phyloP scores from a whole-genome alignment of 1,284 basidiomycete genomes.

The Rugosomyces carneus region DNA sequence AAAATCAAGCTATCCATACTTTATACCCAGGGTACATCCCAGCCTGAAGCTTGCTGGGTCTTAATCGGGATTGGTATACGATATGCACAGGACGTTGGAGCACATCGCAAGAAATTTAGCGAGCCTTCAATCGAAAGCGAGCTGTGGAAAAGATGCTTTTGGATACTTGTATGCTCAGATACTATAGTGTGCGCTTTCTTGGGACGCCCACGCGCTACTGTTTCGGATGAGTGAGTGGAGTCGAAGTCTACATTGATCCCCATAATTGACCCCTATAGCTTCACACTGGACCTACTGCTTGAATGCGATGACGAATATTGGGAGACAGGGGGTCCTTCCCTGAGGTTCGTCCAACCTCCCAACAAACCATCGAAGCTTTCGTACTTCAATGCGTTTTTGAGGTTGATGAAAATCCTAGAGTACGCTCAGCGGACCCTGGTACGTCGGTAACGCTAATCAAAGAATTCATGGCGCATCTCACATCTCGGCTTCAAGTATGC shows the following conservation, averaged over 20 bases:
- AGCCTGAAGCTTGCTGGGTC: constrained; percentile 24
- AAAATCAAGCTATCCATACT: constrained; percentile 17
- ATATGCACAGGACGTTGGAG: constrained; percentile 28
- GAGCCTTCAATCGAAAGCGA: constrained; percentile 38
- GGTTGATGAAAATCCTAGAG: constrained; percentile 41
- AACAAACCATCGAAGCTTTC: constrained; percentile 28
- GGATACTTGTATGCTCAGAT: constrained; percentile 27
- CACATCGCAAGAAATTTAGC: constrained; percentile 37
- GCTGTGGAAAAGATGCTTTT: constrained; percentile 61
- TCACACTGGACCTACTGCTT: constrained; percentile 13
- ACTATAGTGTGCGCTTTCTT: constrained; percentile 14
- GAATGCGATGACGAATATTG: constrained; percentile 19
- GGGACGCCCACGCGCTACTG: constrained; percentile 16
- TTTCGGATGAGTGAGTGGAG: constrained; percentile 15
- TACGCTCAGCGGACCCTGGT: constrained; percentile 40
- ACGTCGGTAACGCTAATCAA: background rate
- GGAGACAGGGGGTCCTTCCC: constrained; percentile 21
- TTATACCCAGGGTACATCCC: constrained; percentile 21
- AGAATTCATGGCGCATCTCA: background rate
- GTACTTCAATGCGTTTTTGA: constrained; percentile 38
- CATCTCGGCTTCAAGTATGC: constrained; percentile 14
- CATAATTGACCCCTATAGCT: constrained; percentile 2
- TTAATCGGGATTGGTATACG: constrained; percentile 24
- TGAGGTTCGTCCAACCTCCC: constrained; percentile 21
- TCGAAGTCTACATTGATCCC: background rate